A percentile compares a stretch with the other conserved stretches of the same genome.
phyloP scores from a whole-genome alignment of 805 yeast genomes.

The Grigorovia jiainica region DNA sequence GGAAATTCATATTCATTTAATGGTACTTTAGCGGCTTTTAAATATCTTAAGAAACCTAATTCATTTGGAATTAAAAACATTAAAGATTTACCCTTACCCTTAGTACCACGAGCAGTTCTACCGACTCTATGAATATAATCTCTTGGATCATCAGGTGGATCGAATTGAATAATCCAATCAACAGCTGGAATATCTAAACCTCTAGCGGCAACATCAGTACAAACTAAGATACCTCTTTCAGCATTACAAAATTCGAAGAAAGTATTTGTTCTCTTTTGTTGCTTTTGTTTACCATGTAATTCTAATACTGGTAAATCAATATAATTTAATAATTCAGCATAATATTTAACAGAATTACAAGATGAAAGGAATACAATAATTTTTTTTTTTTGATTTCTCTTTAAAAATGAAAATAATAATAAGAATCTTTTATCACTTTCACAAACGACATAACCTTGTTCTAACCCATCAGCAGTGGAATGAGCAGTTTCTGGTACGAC shows the following conservation, averaged over 20 bases:
- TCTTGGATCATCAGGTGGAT: conserved; percentile 99
- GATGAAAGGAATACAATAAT: conserved; percentile 91
- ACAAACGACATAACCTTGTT: conserved; percentile 97
- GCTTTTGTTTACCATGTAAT: conserved; percentile 96
- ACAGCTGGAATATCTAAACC: conserved; percentile 98
- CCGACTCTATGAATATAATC: conserved; percentile 99
- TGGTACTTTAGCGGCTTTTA: conserved; percentile 96
- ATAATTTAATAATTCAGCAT: conserved; percentile 88
- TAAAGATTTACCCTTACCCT: conserved; percentile 85
- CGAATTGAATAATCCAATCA: conserved; percentile 98
- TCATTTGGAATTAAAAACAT: conserved; percentile 95
- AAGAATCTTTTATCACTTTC: conserved; percentile 92
- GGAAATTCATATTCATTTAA: conserved; percentile 97
- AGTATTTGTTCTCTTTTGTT: conserved; percentile 96
- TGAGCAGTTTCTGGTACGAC: conserved; percentile 76
- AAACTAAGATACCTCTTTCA: conserved; percentile 80
- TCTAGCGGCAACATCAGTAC: conserved; percentile 99
- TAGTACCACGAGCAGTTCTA: conserved; percentile 91
- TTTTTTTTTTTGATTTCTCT: conserved; percentile 85
- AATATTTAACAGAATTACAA: conserved; percentile 94
- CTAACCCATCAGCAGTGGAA: conserved; percentile 93
- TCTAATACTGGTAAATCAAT: conserved; percentile 95
- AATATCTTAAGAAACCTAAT: conserved; percentile 86
- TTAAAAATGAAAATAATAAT: conserved; percentile 82
- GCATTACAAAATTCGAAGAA: conserved; percentile 98